phyloP scores from a whole-genome alignment of 1,284 basidiomycete genomes.

The Microbotryum saponariae region DNA sequence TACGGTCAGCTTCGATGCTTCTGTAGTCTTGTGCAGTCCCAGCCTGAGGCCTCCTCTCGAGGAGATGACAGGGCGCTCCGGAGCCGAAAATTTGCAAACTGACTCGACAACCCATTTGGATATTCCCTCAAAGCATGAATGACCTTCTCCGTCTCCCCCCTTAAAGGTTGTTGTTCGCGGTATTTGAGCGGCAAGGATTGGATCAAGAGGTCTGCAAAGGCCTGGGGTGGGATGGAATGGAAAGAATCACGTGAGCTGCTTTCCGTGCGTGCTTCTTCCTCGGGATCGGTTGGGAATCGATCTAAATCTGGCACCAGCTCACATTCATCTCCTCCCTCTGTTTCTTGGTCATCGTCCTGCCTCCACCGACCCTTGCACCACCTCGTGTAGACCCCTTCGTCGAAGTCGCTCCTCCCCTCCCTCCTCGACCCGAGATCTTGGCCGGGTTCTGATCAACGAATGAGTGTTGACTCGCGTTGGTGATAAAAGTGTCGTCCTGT shows the following conservation, averaged over 20 bases:
- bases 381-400: constrained; percentile 7
- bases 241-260: not conserved
- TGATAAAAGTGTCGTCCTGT: constrained; percentile 11
- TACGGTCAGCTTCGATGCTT: not conserved
- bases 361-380: too few relatives aligned
- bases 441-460: not conserved
- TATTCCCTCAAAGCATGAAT: constrained; percentile 21
- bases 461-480: constrained; percentile 17
- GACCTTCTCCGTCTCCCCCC: constrained; percentile 29
- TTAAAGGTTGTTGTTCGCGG: constrained; percentile 32
- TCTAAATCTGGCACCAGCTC: not conserved
- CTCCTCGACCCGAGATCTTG: not conserved
- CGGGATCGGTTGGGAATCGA: not conserved
- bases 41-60: not conserved
- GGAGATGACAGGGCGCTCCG: too few relatives aligned
- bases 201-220: constrained; percentile 31
- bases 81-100: constrained; percentile 5
- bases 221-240: constrained; percentile 1
- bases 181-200: constrained; percentile 32
- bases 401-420: not conserved
- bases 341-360: too few relatives aligned
- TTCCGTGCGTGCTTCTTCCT: not conserved
- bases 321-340: constrained; percentile 31
- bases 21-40: constrained; percentile 3
- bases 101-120: constrained; percentile 21